Evolutionary conservation across 164 flowering plant genomes (phyloP).

Genomic region (Cinnamomum micranthum): DNA sequence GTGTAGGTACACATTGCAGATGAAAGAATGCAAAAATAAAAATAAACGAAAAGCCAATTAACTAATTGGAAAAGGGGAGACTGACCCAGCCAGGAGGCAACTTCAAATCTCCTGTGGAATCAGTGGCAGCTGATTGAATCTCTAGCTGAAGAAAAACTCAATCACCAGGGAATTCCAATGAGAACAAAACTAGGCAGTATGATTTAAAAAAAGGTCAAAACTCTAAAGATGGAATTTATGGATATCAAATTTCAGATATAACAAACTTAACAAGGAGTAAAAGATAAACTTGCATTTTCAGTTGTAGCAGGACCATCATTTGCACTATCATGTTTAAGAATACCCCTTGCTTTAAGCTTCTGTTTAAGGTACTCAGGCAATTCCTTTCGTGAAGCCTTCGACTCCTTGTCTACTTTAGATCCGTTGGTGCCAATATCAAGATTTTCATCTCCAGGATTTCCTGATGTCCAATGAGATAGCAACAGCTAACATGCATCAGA

Average conservation of each 20-base stretch:
- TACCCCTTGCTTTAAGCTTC: constrained; percentile 90
- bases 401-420: constrained; percentile 22
- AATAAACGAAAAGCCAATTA: not conserved
- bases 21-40: not conserved
- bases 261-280: not conserved
- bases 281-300: constrained; percentile 34
- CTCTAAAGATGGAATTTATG: not conserved
- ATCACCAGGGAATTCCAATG: constrained; percentile 7
- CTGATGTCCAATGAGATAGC: constrained; percentile 16
- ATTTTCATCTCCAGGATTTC: constrained; percentile 19
- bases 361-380: constrained; percentile 88
- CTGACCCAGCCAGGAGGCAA: constrained; percentile 90
- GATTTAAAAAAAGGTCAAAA: not conserved
- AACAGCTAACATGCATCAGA: not conserved
- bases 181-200: constrained; percentile 1
- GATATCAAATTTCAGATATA: not conserved
- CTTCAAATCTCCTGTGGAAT: constrained; percentile 15
- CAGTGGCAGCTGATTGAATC: constrained; percentile 30
- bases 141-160: constrained; percentile 44
- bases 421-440: constrained; percentile 19
- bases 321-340: constrained; percentile 49
- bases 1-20: not conserved
- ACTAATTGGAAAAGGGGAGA: constrained; percentile 5
- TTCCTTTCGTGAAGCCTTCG: constrained; percentile 37
- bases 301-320: constrained; percentile 13